Evolutionary conservation across 805 yeast species (phyloP), one percentile per base, ranked within the genome.

Genomic region (Metschnikowia gelsemii): DNA sequence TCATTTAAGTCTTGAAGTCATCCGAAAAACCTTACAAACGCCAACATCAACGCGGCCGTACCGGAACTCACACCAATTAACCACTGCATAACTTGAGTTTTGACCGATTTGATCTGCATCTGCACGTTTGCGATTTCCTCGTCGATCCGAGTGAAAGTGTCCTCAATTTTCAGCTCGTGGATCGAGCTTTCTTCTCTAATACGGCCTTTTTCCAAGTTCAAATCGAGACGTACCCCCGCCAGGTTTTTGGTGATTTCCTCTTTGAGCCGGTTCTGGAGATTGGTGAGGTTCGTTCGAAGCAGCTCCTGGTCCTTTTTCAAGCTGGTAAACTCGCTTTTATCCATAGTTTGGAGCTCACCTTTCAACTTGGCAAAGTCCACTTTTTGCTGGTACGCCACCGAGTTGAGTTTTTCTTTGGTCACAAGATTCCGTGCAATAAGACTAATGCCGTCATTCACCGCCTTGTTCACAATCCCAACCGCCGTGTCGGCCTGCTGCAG

Each of bases 31-130:
- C 99, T 76, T 36, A 90, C 87, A 61, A 93, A 93, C 1, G 98
- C 97, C 54, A 91, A 68, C 38, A 93, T 85, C 44, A 93, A 73
- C 11, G 98, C 98, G 66, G 91, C 87, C 1, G 97, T 87, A 84
- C 98, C 99, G 1, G 98, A 90, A 59, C 96, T 87, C 14, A 93
- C 97, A 72, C 98, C 98, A 55, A 93, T 88, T 49, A 93, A 75
- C 99, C 99, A 93, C 66, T 93, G 99, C 82, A 89, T 79, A 36
- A 93, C 97, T 62, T 93, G 97, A 2, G 96, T 87, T 68, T 93
- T 93, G 23, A 91, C 96, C 32, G 87, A 81, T 57, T 93, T 96
- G 51, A 93, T 89, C 64, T 91, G 96, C 73, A 90, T 87, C 63
- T 87, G 90, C 79, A 93, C 87, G 59, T 93, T 91, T 28, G 91